phyloP scores from a whole-genome alignment of 306 rosid genomes.

The Citrullus colocynthis region DNA sequence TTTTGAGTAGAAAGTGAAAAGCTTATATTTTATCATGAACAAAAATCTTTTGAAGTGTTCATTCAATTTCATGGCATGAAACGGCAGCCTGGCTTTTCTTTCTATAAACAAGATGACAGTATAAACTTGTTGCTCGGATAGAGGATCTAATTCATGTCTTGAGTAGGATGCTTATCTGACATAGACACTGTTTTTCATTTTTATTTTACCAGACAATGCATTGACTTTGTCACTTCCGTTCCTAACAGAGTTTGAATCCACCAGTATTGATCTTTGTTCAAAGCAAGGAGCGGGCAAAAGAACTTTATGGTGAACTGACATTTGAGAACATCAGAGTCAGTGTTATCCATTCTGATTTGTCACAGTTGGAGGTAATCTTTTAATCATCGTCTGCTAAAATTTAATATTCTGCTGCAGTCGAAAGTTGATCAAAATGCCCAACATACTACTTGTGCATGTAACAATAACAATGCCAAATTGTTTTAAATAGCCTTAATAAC shows the following conservation, averaged over 20 bases:
- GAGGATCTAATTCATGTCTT: background rate
- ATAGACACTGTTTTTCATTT: background rate
- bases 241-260: conserved; percentile 63
- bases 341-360: conserved; percentile 80
- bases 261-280: conserved; percentile 82
- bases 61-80: background rate
- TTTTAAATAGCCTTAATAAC: background rate
- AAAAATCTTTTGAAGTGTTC: background rate
- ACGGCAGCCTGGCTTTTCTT: background rate
- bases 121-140: background rate
- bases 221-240: conserved; percentile 4
- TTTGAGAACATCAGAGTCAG: conserved; percentile 66
- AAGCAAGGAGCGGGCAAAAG: conserved; percentile 97
- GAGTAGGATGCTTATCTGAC: background rate
- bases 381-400: background rate
- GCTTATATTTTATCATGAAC: background rate
- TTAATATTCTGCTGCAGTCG: background rate
- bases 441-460: background rate
- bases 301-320: conserved; percentile 60
- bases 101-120: background rate
- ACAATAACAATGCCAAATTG: background rate
- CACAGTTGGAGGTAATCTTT: conserved; percentile 56
- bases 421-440: background rate
- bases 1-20: background rate
- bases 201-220: conserved; percentile 14